A percentile compares a stretch with the other conserved stretches of the same genome.
These are phyloP conservation scores for Mercurialis annua DNA, from an alignment of 345 rosid species.

Conservation along the genomic window DNA sequence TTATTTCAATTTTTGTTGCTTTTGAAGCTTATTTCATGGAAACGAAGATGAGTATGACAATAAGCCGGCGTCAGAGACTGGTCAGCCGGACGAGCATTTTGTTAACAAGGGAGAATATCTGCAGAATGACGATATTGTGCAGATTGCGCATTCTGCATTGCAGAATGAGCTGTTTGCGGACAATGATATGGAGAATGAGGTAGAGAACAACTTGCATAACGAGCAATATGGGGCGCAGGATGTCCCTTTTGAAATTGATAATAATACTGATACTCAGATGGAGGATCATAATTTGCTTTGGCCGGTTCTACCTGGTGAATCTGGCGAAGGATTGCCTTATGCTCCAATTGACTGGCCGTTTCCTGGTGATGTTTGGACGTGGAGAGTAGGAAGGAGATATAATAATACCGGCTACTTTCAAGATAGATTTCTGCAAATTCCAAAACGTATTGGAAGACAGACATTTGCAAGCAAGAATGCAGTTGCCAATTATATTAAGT, in stretches of 20 bases:
- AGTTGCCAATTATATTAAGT: conserved; percentile 13
- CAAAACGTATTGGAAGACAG: conserved; percentile 14
- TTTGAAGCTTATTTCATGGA: background rate
- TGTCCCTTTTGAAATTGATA: background rate
- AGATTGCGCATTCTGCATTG: conserved; percentile 5
- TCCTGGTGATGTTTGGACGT: conserved; percentile 60
- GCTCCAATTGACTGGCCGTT: conserved; percentile 69
- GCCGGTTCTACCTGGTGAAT: conserved; percentile 42
- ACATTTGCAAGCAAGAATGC: conserved; percentile 21
- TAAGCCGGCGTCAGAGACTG: conserved; percentile 4
- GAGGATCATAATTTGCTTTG: conserved; percentile 26
- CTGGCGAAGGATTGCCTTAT: conserved; percentile 65
- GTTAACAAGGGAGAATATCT: background rate
- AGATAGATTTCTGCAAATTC: conserved; percentile 42
- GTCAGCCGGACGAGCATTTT: background rate
- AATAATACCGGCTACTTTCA: conserved; percentile 31
- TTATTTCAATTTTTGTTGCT: background rate
- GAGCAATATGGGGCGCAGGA: background rate
- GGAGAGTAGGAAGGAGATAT: conserved; percentile 66
- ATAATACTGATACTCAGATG: background rate
- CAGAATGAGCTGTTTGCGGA: conserved; percentile 35
- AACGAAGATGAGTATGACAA: conserved; percentile 5
- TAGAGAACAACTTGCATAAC: background rate
- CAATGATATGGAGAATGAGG: conserved; percentile 17
- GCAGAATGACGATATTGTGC: conserved; percentile 21